phyloP scores from a whole-genome alignment of 176 grass and related monocot genomes.

The Oryza coarctata region DNA sequence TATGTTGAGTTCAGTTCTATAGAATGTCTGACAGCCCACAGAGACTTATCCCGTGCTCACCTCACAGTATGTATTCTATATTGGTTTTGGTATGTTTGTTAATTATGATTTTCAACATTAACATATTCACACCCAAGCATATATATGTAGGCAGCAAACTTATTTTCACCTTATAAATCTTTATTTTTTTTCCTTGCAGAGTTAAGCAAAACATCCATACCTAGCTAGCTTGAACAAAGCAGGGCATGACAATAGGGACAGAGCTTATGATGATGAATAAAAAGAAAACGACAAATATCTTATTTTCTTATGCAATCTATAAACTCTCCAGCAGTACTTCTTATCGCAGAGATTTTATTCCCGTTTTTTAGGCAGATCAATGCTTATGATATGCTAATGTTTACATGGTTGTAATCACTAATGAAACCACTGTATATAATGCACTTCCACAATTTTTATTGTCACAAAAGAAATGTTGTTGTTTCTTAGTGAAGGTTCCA shows the following conservation, averaged over 20 bases:
- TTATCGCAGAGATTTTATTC: neutral
- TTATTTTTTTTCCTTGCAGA: neutral
- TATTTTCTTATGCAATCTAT: neutral
- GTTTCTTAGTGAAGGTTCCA: too few relatives aligned
- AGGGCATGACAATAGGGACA: neutral
- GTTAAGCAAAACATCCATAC: neutral
- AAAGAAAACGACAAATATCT: neutral
- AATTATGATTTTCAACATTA: neutral
- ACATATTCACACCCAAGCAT: neutral
- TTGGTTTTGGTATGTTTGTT: neutral
- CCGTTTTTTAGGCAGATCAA: neutral
- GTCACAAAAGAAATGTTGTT: neutral
- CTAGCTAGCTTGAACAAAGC: neutral
- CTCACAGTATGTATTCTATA: neutral
- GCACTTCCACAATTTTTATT: neutral
- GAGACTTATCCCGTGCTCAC: neutral
- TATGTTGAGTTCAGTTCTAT: neutral
- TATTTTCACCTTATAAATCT: neutral
- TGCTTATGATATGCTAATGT: neutral
- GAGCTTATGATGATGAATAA: neutral
- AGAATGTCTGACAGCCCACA: neutral
- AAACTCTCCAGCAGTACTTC: neutral
- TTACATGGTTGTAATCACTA: neutral
- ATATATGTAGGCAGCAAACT: neutral
- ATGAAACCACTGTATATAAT: neutral